Evolutionary conservation across 176 grass and related monocot species (phyloP).

Genomic region (Neostapfia colusana): DNA sequence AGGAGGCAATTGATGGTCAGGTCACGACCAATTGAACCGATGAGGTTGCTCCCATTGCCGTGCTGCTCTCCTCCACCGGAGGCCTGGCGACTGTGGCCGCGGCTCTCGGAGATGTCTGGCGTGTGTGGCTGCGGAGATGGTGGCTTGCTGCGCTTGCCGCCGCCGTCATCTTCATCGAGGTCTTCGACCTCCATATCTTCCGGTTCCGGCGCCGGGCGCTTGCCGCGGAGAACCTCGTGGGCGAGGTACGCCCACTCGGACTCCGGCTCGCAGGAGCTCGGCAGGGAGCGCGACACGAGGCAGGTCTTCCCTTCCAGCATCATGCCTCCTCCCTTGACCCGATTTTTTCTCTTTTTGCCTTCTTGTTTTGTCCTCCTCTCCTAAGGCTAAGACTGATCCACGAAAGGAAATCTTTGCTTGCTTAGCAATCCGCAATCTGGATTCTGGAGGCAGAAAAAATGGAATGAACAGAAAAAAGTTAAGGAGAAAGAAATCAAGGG

Average conservation of each 20-base stretch:
- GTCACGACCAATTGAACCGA: slow-evolving; percentile 71
- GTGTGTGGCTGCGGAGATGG: slow-evolving; percentile 76
- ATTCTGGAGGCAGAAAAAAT: slow-evolving; percentile 15
- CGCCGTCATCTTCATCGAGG: slow-evolving; percentile 13
- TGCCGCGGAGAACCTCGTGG: slow-evolving; percentile 49
- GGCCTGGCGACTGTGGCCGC: slow-evolving; percentile 22
- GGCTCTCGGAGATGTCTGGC: slow-evolving; percentile 62
- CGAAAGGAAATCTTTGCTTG: slow-evolving; percentile 12
- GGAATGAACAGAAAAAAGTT: slow-evolving; percentile 10
- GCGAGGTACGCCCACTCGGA: slow-evolving; percentile 53
- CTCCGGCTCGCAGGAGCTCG: slow-evolving; percentile 57
- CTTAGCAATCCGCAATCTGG: slow-evolving; percentile 38
- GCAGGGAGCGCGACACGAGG: slow-evolving; percentile 56
- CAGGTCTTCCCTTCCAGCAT: slow-evolving; percentile 81
- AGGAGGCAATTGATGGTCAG: slow-evolving; percentile 79
- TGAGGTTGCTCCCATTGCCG: slow-evolving; percentile 51
- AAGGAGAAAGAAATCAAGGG: slow-evolving; percentile 31
- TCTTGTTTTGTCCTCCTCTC: slow-evolving; percentile 27
- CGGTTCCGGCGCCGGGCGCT: slow-evolving; percentile 55
- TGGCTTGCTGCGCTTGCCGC: slow-evolving; percentile 71
- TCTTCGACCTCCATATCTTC: slow-evolving; percentile 46
- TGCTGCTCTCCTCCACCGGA: slow-evolving; percentile 25
- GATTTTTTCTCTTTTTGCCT: slow-evolving; percentile 1
- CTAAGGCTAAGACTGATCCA: slow-evolving; percentile 36
- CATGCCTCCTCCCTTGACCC: slow-evolving; percentile 27